phyloP scores from a whole-genome alignment of 2,329 filamentous ascomycete genomes.

The Alternaria sp. region DNA sequence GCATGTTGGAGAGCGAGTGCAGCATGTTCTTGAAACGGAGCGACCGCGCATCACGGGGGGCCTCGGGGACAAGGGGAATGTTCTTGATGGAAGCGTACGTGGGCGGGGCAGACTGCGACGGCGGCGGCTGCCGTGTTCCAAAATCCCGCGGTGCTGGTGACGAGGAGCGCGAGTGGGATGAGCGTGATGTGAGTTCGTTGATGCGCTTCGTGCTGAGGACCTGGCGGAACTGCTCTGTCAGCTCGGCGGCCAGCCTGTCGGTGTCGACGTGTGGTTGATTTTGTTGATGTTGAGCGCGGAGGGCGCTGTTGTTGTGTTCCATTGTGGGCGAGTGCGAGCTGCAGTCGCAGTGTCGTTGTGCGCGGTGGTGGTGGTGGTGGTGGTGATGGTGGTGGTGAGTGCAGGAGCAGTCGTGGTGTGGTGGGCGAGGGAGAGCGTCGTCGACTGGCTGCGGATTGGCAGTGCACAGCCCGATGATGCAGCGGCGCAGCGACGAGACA shows the following conservation, averaged over 20 bases:
- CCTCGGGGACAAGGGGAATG: conserved; percentile 74
- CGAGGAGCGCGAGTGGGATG: conserved; percentile 65
- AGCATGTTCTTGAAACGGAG: conserved; percentile 72
- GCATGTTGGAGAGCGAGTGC: conserved; percentile 84
- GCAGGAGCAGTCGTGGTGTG: conserved; percentile 9
- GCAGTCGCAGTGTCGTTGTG: conserved; percentile 25
- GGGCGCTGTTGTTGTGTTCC: conserved; percentile 46
- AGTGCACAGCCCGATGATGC: conserved; percentile 36
- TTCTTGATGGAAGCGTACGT: conserved; percentile 69
- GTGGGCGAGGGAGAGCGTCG: conserved; percentile 16
- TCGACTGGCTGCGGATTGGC: conserved; percentile 27
- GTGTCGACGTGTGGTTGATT: conserved; percentile 34
- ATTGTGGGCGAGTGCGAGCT: conserved; percentile 40
- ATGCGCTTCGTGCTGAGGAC: conserved; percentile 85
- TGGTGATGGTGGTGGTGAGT: conserved; percentile 18
- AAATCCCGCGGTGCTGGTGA: conserved; percentile 65
- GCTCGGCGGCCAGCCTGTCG: conserved; percentile 68
- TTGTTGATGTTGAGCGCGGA: conserved; percentile 34
- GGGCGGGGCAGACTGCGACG: conserved; percentile 56
- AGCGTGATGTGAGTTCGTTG: conserved; percentile 75
- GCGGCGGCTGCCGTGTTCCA: conserved; percentile 52
- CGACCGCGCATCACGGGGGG: conserved; percentile 66
- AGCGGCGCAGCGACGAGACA: conserved; percentile 30
- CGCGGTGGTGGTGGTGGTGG: conserved; percentile 16
- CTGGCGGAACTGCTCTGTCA: conserved; percentile 86